phyloP scores from a whole-genome alignment of 2,329 filamentous ascomycete species.

The Epichloe brachyelytri region DNA sequence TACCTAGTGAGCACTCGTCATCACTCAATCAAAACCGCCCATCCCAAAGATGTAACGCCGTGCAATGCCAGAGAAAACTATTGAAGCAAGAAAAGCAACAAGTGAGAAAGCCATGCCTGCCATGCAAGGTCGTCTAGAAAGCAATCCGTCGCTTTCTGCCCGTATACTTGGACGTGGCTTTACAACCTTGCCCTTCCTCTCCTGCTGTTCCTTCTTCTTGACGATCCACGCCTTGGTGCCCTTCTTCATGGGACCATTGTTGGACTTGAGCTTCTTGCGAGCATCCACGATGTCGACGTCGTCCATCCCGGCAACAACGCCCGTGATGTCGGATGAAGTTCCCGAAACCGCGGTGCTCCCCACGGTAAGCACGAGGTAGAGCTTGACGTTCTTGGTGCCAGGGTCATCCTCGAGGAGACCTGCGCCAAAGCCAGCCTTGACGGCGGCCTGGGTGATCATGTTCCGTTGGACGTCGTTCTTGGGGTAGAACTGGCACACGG shows the following conservation, averaged over 20 bases:
- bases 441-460: slow-evolving; percentile 85
- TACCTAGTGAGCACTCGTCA: slow-evolving; percentile 3
- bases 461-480: slow-evolving; percentile 84
- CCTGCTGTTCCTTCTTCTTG: slow-evolving; percentile 86
- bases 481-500: slow-evolving; percentile 96
- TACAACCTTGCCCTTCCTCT: slow-evolving; percentile 86
- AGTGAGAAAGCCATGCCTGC: background rate
- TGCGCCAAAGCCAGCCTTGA: slow-evolving; percentile 89
- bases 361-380: slow-evolving; percentile 91
- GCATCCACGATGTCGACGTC: slow-evolving; percentile 71
- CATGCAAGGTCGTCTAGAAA: slow-evolving; percentile 40
- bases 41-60: slow-evolving; percentile 12
- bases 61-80: slow-evolving; percentile 11
- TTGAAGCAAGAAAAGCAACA: background rate
- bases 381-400: slow-evolving; percentile 89
- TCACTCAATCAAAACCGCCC: slow-evolving; percentile 1
- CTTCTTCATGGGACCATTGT: slow-evolving; percentile 53
- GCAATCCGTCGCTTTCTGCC: slow-evolving; percentile 71
- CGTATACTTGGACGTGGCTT: slow-evolving; percentile 84
- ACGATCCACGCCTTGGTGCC: slow-evolving; percentile 75
- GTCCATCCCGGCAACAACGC: slow-evolving; percentile 80
- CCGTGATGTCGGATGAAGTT: slow-evolving; percentile 68
- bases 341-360: slow-evolving; percentile 44
- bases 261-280: slow-evolving; percentile 35
- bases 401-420: slow-evolving; percentile 91